These are phyloP conservation scores for Daedaleopsis sinensis DNA, from an alignment of 768 basidiomycete genomes.

Conservation along the genomic window DNA sequence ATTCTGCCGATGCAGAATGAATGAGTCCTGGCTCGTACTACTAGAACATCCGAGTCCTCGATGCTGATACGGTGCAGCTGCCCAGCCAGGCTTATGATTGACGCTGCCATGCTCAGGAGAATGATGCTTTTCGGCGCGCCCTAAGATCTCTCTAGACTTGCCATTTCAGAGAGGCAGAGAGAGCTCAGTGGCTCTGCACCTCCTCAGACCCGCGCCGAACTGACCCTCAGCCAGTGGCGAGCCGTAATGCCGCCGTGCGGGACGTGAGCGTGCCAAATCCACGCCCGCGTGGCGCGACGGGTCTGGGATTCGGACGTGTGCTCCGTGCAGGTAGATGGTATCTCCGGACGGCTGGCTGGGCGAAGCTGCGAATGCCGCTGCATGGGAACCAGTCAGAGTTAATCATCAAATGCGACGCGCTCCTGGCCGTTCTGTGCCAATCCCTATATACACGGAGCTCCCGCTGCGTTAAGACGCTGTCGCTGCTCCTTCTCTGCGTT, in stretches of 20 bases:
- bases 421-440: neutral
- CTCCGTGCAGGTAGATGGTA: neutral
- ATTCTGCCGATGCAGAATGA: neutral
- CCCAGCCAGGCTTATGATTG: conserved; percentile 13
- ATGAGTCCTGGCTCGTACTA: neutral
- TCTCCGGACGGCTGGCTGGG: neutral
- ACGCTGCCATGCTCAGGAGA: neutral
- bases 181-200: too few relatives aligned
- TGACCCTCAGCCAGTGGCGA: too few relatives aligned
- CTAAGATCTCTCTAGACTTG: neutral
- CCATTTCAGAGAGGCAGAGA: neutral
- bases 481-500: neutral
- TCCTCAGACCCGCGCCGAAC: too few relatives aligned
- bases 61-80: neutral
- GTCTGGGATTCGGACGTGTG: neutral
- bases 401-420: conserved; percentile 1
- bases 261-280: neutral
- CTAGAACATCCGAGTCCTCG: neutral
- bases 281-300: neutral
- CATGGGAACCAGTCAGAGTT: conserved; percentile 10
- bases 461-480: neutral
- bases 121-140: neutral
- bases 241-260: neutral
- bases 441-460: conserved; percentile 5
- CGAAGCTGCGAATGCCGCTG: conserved; percentile 6